Conservation (phyloP, 108 stramenopile species). For the Skeletonema marinoi region DNA sequence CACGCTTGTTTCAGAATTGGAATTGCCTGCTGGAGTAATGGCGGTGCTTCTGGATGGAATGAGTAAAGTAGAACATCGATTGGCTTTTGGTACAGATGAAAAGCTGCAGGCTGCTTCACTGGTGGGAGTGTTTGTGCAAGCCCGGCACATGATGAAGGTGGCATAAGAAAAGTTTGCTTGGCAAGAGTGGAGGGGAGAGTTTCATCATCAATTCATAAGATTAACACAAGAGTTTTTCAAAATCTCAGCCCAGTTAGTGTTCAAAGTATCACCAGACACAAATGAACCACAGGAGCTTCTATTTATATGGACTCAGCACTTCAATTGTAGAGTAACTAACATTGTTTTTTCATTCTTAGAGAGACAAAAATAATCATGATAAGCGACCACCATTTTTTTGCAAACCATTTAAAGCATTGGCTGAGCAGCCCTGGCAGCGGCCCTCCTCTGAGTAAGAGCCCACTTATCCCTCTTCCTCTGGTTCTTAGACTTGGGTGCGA, state of each 20-base stretch:
- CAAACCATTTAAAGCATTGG: background rate
- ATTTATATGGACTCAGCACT: background rate
- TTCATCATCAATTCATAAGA: background rate
- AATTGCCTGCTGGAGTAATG: constrained; percentile 64
- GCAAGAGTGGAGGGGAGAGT: background rate
- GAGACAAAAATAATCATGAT: constrained; percentile 4
- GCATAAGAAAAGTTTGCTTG: constrained; percentile 5
- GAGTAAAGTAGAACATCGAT: constrained; percentile 77
- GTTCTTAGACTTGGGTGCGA: constrained; percentile 74
- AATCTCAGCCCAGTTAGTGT: background rate
- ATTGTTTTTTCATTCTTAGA: background rate
- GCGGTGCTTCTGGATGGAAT: constrained; percentile 77
- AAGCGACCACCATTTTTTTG: constrained; percentile 1
- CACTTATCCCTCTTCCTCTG: constrained; percentile 76
- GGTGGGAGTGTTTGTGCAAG: constrained; percentile 80
- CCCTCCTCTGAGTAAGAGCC: constrained; percentile 52
- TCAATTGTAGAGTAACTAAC: background rate
- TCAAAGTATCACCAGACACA: background rate
- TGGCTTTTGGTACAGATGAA: constrained; percentile 83
- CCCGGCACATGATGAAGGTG: constrained; percentile 54
- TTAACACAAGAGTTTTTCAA: constrained; percentile 1
- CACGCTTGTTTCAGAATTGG: constrained; percentile 44
- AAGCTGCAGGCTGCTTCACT: constrained; percentile 78
- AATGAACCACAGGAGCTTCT: background rate
- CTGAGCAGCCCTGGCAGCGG: constrained; percentile 39